Conservation (phyloP, 2,329 filamentous ascomycete genomes). For the Colletotrichum incanum region DNA sequence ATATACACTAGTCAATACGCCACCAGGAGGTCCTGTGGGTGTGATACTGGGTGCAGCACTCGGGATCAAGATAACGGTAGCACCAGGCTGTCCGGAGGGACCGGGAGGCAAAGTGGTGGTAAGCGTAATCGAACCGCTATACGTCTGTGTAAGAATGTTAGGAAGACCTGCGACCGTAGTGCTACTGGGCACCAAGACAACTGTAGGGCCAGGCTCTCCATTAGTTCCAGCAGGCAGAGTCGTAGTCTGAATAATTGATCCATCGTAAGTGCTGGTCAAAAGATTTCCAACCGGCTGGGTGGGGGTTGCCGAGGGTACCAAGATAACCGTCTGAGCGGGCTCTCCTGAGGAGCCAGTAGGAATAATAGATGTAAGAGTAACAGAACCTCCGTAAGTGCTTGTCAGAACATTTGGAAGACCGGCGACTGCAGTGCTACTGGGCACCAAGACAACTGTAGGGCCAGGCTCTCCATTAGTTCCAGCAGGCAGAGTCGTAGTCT, state of each 20-base stretch:
- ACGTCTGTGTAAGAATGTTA: background rate
- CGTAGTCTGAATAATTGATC: constrained; percentile 4
- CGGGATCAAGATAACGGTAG: constrained; percentile 16
- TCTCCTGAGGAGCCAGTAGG: background rate
- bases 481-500: no score
- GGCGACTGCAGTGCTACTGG: background rate
- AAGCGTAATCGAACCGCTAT: constrained; percentile 3
- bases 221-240: no score
- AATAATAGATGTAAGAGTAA: background rate
- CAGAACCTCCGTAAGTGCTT: constrained; percentile 23
- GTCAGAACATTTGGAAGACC: constrained; percentile 6
- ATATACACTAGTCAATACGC: background rate
- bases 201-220: no score
- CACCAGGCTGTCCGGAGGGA: constrained; percentile 6
- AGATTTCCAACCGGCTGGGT: background rate
- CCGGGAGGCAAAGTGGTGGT: constrained; percentile 13
- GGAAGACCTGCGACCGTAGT: no score
- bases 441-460: constrained; percentile 9
- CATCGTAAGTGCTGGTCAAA: constrained; percentile 8
- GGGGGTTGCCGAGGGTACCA: background rate
- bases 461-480: constrained; percentile 1
- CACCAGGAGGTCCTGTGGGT: no score
- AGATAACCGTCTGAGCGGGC: constrained; percentile 10
- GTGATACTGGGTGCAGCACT: background rate
- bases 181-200: no score